A percentile compares a stretch with the other conserved stretches of the same genome.
Conservation (phyloP, 1,284 basidiomycete species). For the Irpex sp. region DNA sequence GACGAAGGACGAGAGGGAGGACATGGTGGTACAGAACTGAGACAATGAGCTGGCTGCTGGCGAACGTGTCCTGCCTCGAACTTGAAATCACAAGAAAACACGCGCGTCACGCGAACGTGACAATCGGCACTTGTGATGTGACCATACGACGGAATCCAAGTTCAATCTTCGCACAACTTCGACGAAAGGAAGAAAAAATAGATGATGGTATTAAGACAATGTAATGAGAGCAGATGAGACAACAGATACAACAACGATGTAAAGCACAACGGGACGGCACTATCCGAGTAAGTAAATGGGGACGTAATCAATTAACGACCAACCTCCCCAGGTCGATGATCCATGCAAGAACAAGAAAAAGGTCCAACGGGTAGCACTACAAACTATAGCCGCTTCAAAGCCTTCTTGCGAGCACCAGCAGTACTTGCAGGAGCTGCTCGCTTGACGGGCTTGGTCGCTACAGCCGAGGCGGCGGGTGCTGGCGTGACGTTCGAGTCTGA, state of each 20-base stretch:
- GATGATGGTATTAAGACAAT: conserved; percentile 1
- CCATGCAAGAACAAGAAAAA: background rate
- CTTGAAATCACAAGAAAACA: background rate
- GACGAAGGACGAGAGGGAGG: conserved; percentile 26
- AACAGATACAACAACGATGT: conserved; percentile 6
- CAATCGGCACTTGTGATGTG: conserved; percentile 7
- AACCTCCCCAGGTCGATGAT: background rate
- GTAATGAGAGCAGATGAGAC: background rate
- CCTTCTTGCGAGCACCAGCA: conserved; percentile 69
- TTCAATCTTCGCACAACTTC: background rate
- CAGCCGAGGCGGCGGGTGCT: conserved; percentile 17
- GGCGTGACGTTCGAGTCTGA: conserved; percentile 58
- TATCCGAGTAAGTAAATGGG: background rate
- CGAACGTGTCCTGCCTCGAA: background rate
- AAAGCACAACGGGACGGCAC: background rate
- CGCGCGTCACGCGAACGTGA: conserved; percentile 10
- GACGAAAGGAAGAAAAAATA: background rate
- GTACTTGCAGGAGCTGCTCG: conserved; percentile 49
- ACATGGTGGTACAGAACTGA: conserved; percentile 7
- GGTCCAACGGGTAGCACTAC: background rate
- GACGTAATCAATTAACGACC: background rate
- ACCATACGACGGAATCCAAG: background rate
- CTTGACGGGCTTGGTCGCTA: conserved; percentile 57
- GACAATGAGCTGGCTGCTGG: background rate
- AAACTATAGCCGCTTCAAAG: conserved; percentile 62